Percentiles rank a stretch among this genome's conserved stretches.
These are phyloP conservation scores for Truncatella angustata DNA, from an alignment of 2,329 filamentous ascomycete species.

Conservation along the genomic window DNA sequence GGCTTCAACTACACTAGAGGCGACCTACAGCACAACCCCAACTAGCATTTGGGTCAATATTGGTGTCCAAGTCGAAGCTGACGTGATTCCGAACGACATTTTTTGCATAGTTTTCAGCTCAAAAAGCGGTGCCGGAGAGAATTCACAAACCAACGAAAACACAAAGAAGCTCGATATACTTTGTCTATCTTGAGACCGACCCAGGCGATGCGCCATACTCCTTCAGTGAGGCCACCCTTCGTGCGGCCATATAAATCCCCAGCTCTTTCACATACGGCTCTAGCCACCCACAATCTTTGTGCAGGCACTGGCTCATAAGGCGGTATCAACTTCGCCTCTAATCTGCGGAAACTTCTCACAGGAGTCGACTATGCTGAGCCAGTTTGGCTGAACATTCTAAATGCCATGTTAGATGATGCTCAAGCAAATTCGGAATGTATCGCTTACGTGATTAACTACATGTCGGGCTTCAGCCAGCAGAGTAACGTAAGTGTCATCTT, in stretches of 20 bases:
- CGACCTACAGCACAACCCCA: conserved; percentile 2
- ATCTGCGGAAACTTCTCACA: conserved; percentile 12
- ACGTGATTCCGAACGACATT: neutral
- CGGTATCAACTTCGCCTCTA: conserved; percentile 5
- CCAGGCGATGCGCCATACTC: conserved; percentile 8
- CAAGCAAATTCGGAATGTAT: conserved; percentile 54
- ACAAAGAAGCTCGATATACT: neutral
- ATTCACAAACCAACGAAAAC: conserved; percentile 6
- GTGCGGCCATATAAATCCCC: conserved; percentile 12
- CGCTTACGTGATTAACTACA: conserved; percentile 58
- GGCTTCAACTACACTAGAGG: neutral
- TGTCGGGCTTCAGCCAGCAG: conserved; percentile 32
- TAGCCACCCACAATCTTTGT: conserved; percentile 10
- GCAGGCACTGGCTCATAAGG: conserved; percentile 11
- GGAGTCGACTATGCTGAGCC: conserved; percentile 42
- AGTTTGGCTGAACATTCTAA: conserved; percentile 56
- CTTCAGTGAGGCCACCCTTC: conserved; percentile 7
- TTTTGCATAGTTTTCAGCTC: neutral
- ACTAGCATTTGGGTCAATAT: neutral
- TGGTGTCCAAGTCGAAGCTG: neutral
- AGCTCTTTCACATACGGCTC: conserved; percentile 8
- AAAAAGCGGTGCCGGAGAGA: neutral
- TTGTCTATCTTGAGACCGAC: conserved; percentile 4
- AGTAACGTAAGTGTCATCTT: conserved; percentile 15
- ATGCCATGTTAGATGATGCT: conserved; percentile 42